A percentile compares a stretch with the other conserved stretches of the same genome.
Conservation (phyloP, 768 basidiomycete genomes). For the Suillus ampliporus region DNA sequence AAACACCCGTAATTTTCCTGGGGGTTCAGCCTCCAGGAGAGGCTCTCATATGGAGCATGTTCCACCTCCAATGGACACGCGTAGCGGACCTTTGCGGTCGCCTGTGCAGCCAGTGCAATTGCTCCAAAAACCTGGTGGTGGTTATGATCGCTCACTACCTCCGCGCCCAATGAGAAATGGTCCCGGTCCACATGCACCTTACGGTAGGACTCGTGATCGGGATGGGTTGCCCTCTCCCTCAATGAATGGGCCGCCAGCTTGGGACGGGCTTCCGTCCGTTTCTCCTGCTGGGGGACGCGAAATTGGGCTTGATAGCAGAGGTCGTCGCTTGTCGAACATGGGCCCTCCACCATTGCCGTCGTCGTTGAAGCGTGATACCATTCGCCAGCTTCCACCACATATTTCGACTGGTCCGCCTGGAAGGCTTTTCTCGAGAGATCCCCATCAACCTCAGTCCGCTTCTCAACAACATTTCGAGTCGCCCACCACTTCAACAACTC, state of each 20-base stretch:
- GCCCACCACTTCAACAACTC: constrained; percentile 25
- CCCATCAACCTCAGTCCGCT: constrained; percentile 41
- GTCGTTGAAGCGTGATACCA: constrained; percentile 45
- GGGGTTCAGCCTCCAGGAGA: constrained; percentile 41
- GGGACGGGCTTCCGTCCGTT: constrained; percentile 23
- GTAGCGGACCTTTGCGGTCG: constrained; percentile 46
- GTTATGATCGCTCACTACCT: constrained; percentile 2
- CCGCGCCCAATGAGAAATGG: constrained; percentile 1
- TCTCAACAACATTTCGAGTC: constrained; percentile 22
- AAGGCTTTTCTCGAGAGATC: constrained; percentile 52
- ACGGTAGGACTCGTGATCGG: constrained; percentile 25
- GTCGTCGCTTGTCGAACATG: constrained; percentile 51
- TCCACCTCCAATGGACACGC: constrained; percentile 45
- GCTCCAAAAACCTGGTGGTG: constrained; percentile 57
- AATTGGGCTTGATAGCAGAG: constrained; percentile 35
- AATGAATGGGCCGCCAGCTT: constrained; percentile 17
- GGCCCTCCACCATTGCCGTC: constrained; percentile 56
- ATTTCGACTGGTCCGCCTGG: constrained; percentile 42
- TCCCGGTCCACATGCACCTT: background rate
- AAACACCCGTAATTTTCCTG: constrained; percentile 44
- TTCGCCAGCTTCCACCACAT: constrained; percentile 65
- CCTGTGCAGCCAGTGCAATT: constrained; percentile 54
- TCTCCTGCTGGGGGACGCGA: constrained; percentile 38
- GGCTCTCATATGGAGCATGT: constrained; percentile 49
- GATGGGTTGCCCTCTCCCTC: constrained; percentile 48